These are phyloP conservation scores for Penicillium griseofulvum DNA, from an alignment of 2,329 filamentous ascomycete species.

Conservation along the genomic window DNA sequence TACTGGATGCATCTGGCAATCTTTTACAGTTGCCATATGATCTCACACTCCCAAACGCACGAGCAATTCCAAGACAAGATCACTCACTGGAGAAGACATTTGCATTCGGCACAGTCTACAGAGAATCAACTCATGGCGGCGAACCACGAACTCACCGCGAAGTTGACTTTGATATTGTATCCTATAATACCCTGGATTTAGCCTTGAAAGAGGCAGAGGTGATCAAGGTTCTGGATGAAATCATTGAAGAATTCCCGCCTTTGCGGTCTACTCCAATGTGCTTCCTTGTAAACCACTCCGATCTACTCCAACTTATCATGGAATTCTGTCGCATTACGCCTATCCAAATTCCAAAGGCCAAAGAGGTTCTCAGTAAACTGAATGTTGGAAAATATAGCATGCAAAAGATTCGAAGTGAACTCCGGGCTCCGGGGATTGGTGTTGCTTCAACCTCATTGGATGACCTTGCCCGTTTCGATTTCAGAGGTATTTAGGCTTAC, in stretches of 20 bases:
- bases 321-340: slow-evolving; percentile 79
- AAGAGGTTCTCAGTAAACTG: slow-evolving; percentile 81
- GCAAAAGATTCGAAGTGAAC: slow-evolving; percentile 76
- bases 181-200: slow-evolving; percentile 73
- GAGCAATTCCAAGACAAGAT: slow-evolving; percentile 68
- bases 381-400: slow-evolving; percentile 79
- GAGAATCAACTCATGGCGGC: slow-evolving; percentile 73
- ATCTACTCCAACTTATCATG: slow-evolving; percentile 82
- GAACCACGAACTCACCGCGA: slow-evolving; percentile 82
- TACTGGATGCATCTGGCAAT: slow-evolving; percentile 81
- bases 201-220: slow-evolving; percentile 90
- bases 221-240: slow-evolving; percentile 91
- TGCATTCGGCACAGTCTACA: slow-evolving; percentile 83
- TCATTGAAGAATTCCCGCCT: slow-evolving; percentile 75
- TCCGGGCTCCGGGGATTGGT: slow-evolving; percentile 76
- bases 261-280: slow-evolving; percentile 72
- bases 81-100: slow-evolving; percentile 72
- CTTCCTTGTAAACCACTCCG: slow-evolving; percentile 86
- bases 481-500: slow-evolving; percentile 59
- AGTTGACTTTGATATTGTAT: slow-evolving; percentile 96
- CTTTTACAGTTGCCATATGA: slow-evolving; percentile 93
- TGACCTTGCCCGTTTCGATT: slow-evolving; percentile 87
- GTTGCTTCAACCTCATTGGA: slow-evolving; percentile 87
- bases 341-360: slow-evolving; percentile 66
- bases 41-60: slow-evolving; percentile 82